phyloP scores from a whole-genome alignment of 2,329 filamentous ascomycete genomes.

The Fusarium robinianum region DNA sequence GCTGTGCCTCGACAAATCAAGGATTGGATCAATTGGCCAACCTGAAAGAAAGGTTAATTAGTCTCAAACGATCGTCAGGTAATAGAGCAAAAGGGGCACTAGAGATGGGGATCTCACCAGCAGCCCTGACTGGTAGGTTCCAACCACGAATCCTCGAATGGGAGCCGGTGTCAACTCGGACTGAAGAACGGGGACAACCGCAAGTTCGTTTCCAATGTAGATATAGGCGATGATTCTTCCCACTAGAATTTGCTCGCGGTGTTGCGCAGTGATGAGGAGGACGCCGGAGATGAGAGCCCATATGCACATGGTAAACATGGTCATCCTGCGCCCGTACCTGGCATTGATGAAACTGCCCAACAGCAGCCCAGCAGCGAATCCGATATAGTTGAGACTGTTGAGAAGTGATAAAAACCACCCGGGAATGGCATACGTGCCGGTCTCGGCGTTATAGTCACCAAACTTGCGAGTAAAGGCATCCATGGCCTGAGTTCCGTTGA shows the following conservation, averaged over 20 bases:
- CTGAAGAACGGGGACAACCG: conserved; percentile 42
- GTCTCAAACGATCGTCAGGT: not conserved
- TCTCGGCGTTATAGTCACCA: conserved; percentile 33
- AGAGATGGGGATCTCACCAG: conserved; percentile 1
- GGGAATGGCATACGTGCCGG: conserved; percentile 37
- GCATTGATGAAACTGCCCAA: conserved; percentile 39
- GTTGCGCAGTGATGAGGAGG: conserved; percentile 40
- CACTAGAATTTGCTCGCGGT: conserved; percentile 40
- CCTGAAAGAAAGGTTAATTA: not conserved
- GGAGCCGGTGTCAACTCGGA: conserved; percentile 40
- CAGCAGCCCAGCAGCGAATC: conserved; percentile 27
- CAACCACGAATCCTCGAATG: conserved; percentile 40
- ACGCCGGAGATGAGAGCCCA: conserved; percentile 41
- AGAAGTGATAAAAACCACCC: conserved; percentile 37
- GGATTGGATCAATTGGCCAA: conserved; percentile 28
- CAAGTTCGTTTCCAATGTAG: conserved; percentile 48
- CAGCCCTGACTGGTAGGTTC: conserved; percentile 14
- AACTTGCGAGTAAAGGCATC: conserved; percentile 41
- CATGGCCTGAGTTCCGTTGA: conserved; percentile 46
- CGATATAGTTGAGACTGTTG: conserved; percentile 42
- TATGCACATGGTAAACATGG: conserved; percentile 44
- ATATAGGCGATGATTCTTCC: conserved; percentile 44
- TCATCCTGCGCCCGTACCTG: conserved; percentile 41
- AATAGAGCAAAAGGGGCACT: not conserved
- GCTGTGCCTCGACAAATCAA: conserved; percentile 37